Evolutionary conservation across 139 green algal genomes (phyloP).

Genomic region (Coelastrella sp.): DNA sequence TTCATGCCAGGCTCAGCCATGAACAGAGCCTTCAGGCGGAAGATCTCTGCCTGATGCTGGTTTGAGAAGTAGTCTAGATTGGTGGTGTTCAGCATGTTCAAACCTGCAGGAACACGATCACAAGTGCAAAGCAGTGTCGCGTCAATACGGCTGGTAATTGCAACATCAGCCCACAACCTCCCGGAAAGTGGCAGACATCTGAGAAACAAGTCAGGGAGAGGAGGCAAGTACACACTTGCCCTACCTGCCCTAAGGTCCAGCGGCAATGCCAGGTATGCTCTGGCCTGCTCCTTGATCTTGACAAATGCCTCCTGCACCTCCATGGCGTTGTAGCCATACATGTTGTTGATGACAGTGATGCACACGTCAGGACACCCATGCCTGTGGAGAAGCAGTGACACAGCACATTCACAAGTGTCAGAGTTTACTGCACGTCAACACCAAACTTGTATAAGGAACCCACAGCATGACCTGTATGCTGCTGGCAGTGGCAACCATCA

Average conservation of each 20-base stretch:
- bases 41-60: conserved; percentile 48
- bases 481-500: no score
- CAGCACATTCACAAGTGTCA: no score
- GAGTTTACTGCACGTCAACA: no score
- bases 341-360: conserved; percentile 87
- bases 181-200: no score
- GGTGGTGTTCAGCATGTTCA: conserved; percentile 94
- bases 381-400: conserved; percentile 2
- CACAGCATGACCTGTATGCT: no score
- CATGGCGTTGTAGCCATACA: conserved; percentile 98
- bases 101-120: no score
- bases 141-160: no score
- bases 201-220: no score
- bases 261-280: conserved; percentile 65
- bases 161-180: no score
- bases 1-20: conserved; percentile 46
- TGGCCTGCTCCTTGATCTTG: conserved; percentile 94
- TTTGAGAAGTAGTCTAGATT: conserved; percentile 98
- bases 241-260: conserved; percentile 40
- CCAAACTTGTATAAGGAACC: no score
- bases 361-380: conserved; percentile 68
- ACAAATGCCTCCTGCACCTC: conserved; percentile 99
- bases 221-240: no score
- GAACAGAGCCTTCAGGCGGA: conserved; percentile 33
- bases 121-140: no score